Percentiles rank a stretch among this genome's conserved stretches.
Evolutionary conservation across 2,329 filamentous ascomycete species (phyloP).

Genomic region (Colletotrichum sp.): DNA sequence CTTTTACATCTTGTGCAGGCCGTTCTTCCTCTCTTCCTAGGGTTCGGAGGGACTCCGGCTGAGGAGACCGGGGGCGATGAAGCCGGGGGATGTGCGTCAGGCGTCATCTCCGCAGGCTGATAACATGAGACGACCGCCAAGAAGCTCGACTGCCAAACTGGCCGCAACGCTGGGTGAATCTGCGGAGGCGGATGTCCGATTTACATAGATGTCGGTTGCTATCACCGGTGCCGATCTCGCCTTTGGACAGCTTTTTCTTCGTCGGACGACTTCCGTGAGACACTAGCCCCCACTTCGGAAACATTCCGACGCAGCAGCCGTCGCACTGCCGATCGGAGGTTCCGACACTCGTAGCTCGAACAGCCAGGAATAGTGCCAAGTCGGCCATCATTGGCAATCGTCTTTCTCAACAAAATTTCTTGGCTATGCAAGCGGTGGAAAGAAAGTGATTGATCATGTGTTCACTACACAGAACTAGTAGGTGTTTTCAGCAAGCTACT

Average conservation of each 20-base stretch:
- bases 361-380: background rate
- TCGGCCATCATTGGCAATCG: background rate
- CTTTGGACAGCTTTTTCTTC: background rate
- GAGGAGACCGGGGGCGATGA: background rate
- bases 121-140: no score
- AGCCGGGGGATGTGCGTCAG: background rate
- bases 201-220: background rate
- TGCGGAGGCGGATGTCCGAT: conserved; percentile 6
- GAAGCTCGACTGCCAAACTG: background rate
- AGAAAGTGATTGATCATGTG: background rate
- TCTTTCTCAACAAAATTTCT: background rate
- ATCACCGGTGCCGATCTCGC: background rate
- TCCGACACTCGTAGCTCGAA: background rate
- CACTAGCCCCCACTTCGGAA: background rate
- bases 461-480: background rate
- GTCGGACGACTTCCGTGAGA: background rate
- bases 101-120: background rate
- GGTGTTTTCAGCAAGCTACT: background rate
- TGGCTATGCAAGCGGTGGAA: background rate
- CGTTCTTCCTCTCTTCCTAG: conserved; percentile 47
- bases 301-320: background rate
- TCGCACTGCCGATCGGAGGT: background rate
- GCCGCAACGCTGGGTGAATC: background rate
- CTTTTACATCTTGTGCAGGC: conserved; percentile 50
- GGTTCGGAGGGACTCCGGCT: conserved; percentile 29